These are phyloP conservation scores for Arctostaphylos glauca DNA, from an alignment of 148 eudicot species.

Conservation along the genomic window DNA sequence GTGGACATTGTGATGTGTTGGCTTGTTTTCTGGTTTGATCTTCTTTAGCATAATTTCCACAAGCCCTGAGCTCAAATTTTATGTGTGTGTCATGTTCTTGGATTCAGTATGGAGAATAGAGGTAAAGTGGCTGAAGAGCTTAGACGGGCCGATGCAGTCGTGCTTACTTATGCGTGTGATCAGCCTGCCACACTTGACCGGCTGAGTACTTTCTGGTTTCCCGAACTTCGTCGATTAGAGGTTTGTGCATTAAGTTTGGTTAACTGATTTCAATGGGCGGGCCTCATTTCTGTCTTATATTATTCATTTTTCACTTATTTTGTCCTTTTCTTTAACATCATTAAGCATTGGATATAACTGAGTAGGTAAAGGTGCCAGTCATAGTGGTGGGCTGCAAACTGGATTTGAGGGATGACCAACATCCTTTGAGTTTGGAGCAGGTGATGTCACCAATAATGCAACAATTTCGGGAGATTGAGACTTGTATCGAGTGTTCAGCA, in stretches of 20 bases:
- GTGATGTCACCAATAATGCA: slow-evolving; percentile 98
- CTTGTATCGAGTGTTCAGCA: slow-evolving; percentile 93
- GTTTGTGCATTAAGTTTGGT: slow-evolving; percentile 27
- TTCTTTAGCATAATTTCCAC: background rate
- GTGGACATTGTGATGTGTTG: background rate
- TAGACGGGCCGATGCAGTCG: slow-evolving; percentile 83
- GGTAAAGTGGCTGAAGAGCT: slow-evolving; percentile 73
- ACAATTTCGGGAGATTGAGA: slow-evolving; percentile 94
- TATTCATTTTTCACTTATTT: background rate
- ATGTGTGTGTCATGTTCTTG: slow-evolving; percentile 6
- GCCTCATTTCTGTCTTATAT: background rate
- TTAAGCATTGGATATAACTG: slow-evolving; percentile 15
- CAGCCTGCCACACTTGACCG: slow-evolving; percentile 70
- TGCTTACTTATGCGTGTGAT: slow-evolving; percentile 94
- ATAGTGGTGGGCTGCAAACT: slow-evolving; percentile 96
- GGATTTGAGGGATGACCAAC: slow-evolving; percentile 81
- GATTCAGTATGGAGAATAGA: slow-evolving; percentile 58
- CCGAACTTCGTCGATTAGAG: slow-evolving; percentile 88
- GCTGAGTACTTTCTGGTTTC: slow-evolving; percentile 88
- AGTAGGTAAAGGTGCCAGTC: slow-evolving; percentile 84
- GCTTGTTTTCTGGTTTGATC: background rate
- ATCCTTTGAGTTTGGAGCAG: slow-evolving; percentile 72
- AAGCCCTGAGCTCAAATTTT: slow-evolving; percentile 6
- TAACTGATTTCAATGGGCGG: background rate
- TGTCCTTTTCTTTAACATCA: background rate